Evolutionary conservation across 345 rosid genomes (phyloP), one percentile per base, ranked within the genome.

Genomic region (Angophora floribunda): DNA sequence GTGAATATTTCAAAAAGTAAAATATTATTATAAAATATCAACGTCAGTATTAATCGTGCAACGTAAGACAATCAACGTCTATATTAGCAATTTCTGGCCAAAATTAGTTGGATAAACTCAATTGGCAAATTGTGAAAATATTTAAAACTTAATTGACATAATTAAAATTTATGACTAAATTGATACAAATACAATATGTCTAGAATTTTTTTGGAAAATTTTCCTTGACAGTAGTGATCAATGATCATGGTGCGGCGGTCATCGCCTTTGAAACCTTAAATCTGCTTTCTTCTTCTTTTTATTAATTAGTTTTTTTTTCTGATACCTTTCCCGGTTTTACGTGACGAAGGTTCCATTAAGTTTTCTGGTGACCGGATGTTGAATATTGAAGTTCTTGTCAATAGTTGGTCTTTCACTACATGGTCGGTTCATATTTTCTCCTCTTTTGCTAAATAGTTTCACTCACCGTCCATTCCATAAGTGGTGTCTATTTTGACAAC

Each of bases 51-150:
- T 12, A 22, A 55, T 26, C 21, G 28, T 55, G 28, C 22, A 21
- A 55, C 21, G 28, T 55, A 5, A 2, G 6, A 55, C 1, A 12
- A 26, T 28, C 0, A 26, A 21, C 0, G 0, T 55, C 13, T 28
- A 55, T 12, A 22, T 22, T 12, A 55, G 22, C 0, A 11, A 22
- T 55, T 55, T 55, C 8, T 55, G 5, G 28, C 61, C 12, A 55
- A 55, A 55, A 55, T 55, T 55, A 12, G 28, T 11, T 1, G 9
- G 19, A 22, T 55, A 0, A 12, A 55, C 61, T 55, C 21, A 55
- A 55, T 53, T 53, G 59, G 21, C 59, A 53, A 53, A 53, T 19
- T 7, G 4, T 53, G 26, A 19, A 53, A 53, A 21, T 53, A 1
- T 53, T 53, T 53, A 53, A 9, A 2, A 53, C 24, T 53, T 53